Base-by-base conservation (phyloP, 805 yeast genomes). In the Dipodascopsis uninucleata region DNA sequence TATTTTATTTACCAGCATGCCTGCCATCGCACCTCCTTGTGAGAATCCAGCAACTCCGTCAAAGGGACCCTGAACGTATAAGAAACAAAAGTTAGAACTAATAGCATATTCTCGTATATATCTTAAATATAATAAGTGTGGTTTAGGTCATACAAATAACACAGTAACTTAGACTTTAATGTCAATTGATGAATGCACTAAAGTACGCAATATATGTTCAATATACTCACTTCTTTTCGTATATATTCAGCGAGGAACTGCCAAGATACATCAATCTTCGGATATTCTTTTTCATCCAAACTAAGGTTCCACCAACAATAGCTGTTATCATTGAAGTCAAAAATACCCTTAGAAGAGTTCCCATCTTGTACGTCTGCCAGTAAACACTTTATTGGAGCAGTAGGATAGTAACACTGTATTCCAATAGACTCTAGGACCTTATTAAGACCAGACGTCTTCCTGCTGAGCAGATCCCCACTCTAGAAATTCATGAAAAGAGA, bases 1-100 rank as follows among this genome's bases (percentile, higher is more conserved):
- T 52, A 82, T 79, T 31, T 74, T 71, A 54, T 79, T 77, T 34
- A 85, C 71, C 24, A 88, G 61, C 21, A 85, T 71, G 1, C 90
- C 85, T 1, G 86, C 81, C 28, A 90, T 67, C 1, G 93, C 95
- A 5, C 97, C 95, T 51, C 98, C 98, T 64, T 93, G 97, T 8
- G 94, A 82, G 62, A 90, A 90, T 1, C 97, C 97, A 34, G 93
- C 66, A 17, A 90, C 67, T 4, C 97, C 98, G 18, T 82, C 83
- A 55, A 86, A 85, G 1, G 97, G 97, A 1, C 86, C 87, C 35
- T 85, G 18, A n/a, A 21, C 23, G n/a, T n/a, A 9, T 34, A 9
- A n/a, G 34, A 34, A 9, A 16, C 29, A 24, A 29, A 20, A 8
- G 9, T 29, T 9, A 23, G 12, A 21, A 44, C 17, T 34, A 16